Evolutionary conservation across 2,329 filamentous ascomycete species (phyloP).

Genomic region (Colletotrichum sp.): DNA sequence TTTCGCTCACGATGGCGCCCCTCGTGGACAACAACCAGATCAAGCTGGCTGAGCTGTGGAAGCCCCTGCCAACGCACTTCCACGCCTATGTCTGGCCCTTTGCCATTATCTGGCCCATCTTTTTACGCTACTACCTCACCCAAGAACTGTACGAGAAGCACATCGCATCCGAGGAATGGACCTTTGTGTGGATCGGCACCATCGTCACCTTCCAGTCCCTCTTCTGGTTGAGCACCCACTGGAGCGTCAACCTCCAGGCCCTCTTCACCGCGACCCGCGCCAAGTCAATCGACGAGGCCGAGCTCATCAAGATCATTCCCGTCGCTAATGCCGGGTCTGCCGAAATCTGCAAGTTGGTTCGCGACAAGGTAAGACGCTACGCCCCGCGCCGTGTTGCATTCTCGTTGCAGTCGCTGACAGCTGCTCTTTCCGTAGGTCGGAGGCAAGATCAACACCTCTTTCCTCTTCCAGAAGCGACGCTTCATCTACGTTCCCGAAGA

Average conservation of each 20-base stretch:
- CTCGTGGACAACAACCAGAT: constrained; percentile 95
- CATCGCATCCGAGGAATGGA: constrained; percentile 96
- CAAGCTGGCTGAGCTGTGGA: constrained; percentile 84
- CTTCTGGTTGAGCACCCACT: constrained; percentile 95
- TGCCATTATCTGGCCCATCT: constrained; percentile 87
- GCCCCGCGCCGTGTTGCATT: background rate
- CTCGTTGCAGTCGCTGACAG: background rate
- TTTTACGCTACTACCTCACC: constrained; percentile 86
- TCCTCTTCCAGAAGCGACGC: constrained; percentile 96
- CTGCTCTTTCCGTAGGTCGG: constrained; percentile 53
- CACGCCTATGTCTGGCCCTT: constrained; percentile 96
- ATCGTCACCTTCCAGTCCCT: constrained; percentile 90
- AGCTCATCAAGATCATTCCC: constrained; percentile 92
- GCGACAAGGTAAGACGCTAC: constrained; percentile 59
- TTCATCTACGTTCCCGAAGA: constrained; percentile 81
- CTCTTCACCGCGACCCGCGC: constrained; percentile 81
- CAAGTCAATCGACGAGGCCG: constrained; percentile 72
- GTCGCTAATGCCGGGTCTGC: constrained; percentile 86
- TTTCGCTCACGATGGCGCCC: constrained; percentile 62
- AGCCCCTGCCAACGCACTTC: constrained; percentile 79
- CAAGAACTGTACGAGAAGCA: constrained; percentile 86
- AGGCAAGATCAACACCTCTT: constrained; percentile 80
- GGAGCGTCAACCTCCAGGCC: constrained; percentile 88
- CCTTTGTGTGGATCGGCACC: constrained; percentile 88
- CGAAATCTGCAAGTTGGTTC: constrained; percentile 84